Conservation (phyloP, 108 stramenopile species). For the Pseudonitzschia multiseries region DNA sequence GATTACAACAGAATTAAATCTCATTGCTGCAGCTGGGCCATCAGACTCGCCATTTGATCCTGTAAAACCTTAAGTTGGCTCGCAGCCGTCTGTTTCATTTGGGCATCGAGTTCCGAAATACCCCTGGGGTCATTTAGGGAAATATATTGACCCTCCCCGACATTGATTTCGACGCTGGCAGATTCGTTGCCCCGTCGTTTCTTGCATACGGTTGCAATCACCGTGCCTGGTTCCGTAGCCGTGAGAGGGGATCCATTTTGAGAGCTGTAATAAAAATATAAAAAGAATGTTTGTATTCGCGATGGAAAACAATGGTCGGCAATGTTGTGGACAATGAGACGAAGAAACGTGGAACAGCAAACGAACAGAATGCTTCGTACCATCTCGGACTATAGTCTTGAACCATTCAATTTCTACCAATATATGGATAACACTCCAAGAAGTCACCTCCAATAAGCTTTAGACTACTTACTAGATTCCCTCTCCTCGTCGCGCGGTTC, state of each 20-base stretch:
- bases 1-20: too few species aligned
- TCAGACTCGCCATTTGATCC: slow-evolving; percentile 76
- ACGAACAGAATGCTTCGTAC: not conserved
- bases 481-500: slow-evolving; percentile 73
- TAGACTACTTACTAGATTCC: slow-evolving; percentile 44
- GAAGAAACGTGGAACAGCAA: not conserved
- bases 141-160: slow-evolving; percentile 68
- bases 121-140: slow-evolving; percentile 58
- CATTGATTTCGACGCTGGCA: slow-evolving; percentile 60
- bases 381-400: not conserved
- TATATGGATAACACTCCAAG: not conserved
- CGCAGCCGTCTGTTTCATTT: slow-evolving; percentile 60
- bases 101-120: slow-evolving; percentile 45
- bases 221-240: slow-evolving; percentile 52
- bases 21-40: slow-evolving; percentile 56
- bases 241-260: slow-evolving; percentile 72
- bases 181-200: slow-evolving; percentile 38
- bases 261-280: slow-evolving; percentile 37
- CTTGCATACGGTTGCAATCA: slow-evolving; percentile 77
- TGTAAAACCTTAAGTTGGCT: slow-evolving; percentile 66
- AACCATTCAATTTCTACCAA: not conserved
- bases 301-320: too few species aligned
- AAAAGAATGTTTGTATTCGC: too few species aligned
- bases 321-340: not conserved
- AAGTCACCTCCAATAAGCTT: too few species aligned